Evolutionary conservation across 345 rosid species (phyloP).

Genomic region (Sapria himalayana): DNA sequence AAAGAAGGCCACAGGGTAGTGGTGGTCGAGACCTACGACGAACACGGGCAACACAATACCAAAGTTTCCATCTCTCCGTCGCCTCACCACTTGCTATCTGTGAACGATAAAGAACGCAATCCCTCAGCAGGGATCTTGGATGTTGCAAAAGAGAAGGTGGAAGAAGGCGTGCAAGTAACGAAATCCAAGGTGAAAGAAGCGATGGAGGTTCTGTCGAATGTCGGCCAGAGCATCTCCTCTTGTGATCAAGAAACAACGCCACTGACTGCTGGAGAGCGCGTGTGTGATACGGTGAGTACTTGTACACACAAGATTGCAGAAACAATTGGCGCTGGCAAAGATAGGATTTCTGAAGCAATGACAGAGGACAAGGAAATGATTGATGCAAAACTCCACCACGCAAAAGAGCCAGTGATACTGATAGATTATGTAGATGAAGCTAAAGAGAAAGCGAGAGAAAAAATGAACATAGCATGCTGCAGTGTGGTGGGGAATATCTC

Average conservation of each 20-base stretch:
- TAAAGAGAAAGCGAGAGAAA: slow-evolving; percentile 6
- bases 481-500: slow-evolving; percentile 2
- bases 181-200: slow-evolving; percentile 9
- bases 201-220: slow-evolving; percentile 10
- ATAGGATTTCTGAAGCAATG: slow-evolving; percentile 7
- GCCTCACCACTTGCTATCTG: not conserved
- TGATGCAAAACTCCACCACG: slow-evolving; percentile 6
- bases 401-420: slow-evolving; percentile 7
- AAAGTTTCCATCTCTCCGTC: slow-evolving; percentile 37
- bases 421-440: slow-evolving; percentile 6
- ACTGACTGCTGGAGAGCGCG: slow-evolving; percentile 20
- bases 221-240: slow-evolving; percentile 14
- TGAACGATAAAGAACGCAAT: not conserved
- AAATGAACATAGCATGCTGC: not conserved
- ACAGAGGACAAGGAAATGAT: slow-evolving; percentile 11
- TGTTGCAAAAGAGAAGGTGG: slow-evolving; percentile 11
- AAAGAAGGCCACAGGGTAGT: slow-evolving; percentile 49
- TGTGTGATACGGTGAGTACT: slow-evolving; percentile 39
- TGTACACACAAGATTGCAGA: slow-evolving; percentile 29
- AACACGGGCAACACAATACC: slow-evolving; percentile 35
- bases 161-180: no score
- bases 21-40: slow-evolving; percentile 41
- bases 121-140: not conserved
- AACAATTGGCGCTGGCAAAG: slow-evolving; percentile 23
- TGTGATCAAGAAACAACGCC: not conserved